Evolutionary conservation across 176 grass and related monocot genomes (phyloP).

Genomic region (Oryza australiensis): DNA sequence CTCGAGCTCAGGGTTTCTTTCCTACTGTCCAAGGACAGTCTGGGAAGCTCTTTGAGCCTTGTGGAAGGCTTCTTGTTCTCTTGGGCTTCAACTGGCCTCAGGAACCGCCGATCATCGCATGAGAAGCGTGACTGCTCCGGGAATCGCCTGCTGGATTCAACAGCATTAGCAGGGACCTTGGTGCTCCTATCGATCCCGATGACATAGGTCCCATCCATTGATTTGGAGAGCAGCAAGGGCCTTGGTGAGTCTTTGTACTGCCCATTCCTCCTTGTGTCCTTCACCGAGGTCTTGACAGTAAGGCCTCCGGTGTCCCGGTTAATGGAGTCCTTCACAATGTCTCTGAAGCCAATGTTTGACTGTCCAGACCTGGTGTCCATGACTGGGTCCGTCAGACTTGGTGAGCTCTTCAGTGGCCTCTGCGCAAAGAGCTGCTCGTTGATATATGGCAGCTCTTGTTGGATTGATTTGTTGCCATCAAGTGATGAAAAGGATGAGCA

Average conservation of each 20-base stretch:
- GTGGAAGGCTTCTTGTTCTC: slow-evolving; percentile 61
- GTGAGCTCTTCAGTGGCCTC: slow-evolving; percentile 53
- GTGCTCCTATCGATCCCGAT: slow-evolving; percentile 70
- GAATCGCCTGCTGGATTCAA: slow-evolving; percentile 48
- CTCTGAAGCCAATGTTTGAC: slow-evolving; percentile 49
- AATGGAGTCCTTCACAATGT: slow-evolving; percentile 73
- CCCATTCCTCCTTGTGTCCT: slow-evolving; percentile 47
- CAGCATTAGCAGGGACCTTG: slow-evolving; percentile 39
- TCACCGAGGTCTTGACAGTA: slow-evolving; percentile 55
- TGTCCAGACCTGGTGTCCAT: slow-evolving; percentile 38
- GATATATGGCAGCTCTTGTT: slow-evolving; percentile 53
- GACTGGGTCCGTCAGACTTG: slow-evolving; percentile 36
- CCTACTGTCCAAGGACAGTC: slow-evolving; percentile 91
- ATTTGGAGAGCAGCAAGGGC: slow-evolving; percentile 79
- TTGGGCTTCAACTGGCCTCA: slow-evolving; percentile 39
- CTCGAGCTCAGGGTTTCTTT: slow-evolving; percentile 66
- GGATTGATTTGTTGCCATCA: slow-evolving; percentile 62
- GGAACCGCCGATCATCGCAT: slow-evolving; percentile 66
- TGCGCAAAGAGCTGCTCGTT: slow-evolving; percentile 55
- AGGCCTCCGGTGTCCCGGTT: slow-evolving; percentile 55
- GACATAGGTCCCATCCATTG: slow-evolving; percentile 70
- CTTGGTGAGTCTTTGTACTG: slow-evolving; percentile 81
- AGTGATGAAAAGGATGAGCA: slow-evolving; percentile 86
- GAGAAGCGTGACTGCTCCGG: slow-evolving; percentile 64
- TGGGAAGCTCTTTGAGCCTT: slow-evolving; percentile 73